Evolutionary conservation across 192 early-diverging fungal genomes (phyloP), one percentile per base, ranked within the genome.

Genomic region (Coemansia sp.): DNA sequence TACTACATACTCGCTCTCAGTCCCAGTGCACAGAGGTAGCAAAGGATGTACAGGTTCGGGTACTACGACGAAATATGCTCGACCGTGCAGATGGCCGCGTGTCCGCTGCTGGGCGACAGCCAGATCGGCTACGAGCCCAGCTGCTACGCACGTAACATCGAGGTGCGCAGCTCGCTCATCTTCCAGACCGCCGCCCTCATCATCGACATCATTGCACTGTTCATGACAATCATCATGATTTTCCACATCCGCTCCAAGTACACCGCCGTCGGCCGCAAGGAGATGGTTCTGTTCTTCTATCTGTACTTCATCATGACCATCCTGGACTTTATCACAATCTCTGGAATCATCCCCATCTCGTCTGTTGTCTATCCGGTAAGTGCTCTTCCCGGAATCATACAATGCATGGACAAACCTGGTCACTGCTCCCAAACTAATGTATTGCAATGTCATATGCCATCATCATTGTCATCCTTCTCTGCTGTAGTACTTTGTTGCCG

Each of bases 171-270:
- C 61, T 84, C 86, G 30, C 82, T 98, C 19, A 89, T 97, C 40
- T 99, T 99, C 74, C 94, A 99, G 81, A 92, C 93, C 84, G 95
- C 97, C 7, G 93, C 94, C 36, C 82, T 99, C 34, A 92, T 99
- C 56, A 92, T 98, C 61, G 90, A 97, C 67, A 64, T 98, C 54
- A 87, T 97, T 57, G 90, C 96, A 27, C 74, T 99, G 57, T 73
- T 93, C 62, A 99, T 99, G 97, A 95, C 96, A 9, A 77, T 87
- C 52, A 95, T 96, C 71, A 99, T 99, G 97, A 97, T 99, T 74
- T 91, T 91, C 64, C 96, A 99, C 76, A 92, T 99, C 74, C 90
- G 89, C 60, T 91, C 90, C 42, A 99, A 99, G 83, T 98, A 96
- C 81, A 99, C 97, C 25, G 97, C 97, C 34, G 94, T 99, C n/a